Evolutionary conservation across 2,329 filamentous ascomycete species (phyloP).

Genomic region (Scedosporium apiospermum): DNA sequence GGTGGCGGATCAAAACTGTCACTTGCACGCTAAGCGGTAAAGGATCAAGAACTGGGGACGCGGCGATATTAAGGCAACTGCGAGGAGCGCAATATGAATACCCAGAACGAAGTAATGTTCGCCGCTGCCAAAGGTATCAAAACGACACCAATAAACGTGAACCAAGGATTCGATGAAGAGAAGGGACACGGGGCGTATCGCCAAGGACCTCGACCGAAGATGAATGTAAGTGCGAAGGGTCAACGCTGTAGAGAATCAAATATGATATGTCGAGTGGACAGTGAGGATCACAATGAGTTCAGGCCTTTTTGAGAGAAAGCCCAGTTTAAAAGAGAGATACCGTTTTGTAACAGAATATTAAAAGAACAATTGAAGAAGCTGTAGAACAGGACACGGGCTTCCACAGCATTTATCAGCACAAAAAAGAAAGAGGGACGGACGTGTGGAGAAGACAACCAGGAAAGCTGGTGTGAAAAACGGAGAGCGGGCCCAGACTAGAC

Average conservation of each 20-base stretch:
- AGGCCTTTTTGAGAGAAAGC: not conserved
- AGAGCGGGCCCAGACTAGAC: no score
- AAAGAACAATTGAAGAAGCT: not conserved
- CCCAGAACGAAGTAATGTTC: no score
- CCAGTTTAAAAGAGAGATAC: not conserved
- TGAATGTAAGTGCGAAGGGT: not conserved
- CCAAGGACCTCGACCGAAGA: not conserved
- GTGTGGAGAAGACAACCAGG: not conserved
- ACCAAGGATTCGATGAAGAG: not conserved
- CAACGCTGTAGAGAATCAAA: not conserved
- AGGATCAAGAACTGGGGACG: not conserved
- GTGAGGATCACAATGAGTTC: no score
- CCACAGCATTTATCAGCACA: not conserved
- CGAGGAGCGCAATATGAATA: no score
- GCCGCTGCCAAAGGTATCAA: not conserved
- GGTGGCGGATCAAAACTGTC: not conserved
- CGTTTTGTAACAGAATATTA: not conserved
- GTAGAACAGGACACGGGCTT: not conserved
- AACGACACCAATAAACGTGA: not conserved
- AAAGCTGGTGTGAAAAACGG: not conserved
- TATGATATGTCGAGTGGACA: no score
- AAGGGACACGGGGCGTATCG: not conserved
- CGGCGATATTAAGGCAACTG: not conserved
- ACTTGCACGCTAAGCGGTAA: not conserved
- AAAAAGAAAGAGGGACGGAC: not conserved